Evolutionary conservation across 1,139 yeast genomes (phyloP), one percentile per base, ranked within the genome.

Genomic region (Candida anutae): DNA sequence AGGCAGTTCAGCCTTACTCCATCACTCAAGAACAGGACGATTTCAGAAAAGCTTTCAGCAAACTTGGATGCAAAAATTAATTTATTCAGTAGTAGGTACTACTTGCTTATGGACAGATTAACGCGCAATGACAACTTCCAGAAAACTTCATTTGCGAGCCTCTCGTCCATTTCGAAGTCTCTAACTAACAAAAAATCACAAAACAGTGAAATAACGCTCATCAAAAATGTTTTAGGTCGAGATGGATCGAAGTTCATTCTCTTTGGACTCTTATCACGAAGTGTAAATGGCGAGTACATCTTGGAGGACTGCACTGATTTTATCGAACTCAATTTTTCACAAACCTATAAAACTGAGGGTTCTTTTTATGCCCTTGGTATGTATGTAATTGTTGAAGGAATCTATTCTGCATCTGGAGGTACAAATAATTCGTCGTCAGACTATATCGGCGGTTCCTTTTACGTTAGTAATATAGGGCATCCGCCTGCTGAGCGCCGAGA

Each of bases 401-500:
- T 84, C 15, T 84, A 83, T 44, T 71, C 84, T 0, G 77, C 74
- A 5, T 69, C 75, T 13, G 81, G 79, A 15, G 73, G 69, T 22
- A 35, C 45, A 12, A 39, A 50, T 18, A 45, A 43, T 28, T 41
- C 48, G 13, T 42, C 51, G 6, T 41, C 46, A 22, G 51, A 48
- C 29, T 55, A 58, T 21, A 50, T 59, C 16, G 65, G 68, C 16
- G 72, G 72, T 3, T 56, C 63, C 27, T 87, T 90, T 45, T 75
- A 80, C 37, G 94, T 82, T 2, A 69, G 82, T 21, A 71, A 81
- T 10, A 64, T 88, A 29, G 83, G 83, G 2, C 95, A 85, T 35
- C 98, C 98, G 2, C 88, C 94, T 0, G 80, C 87, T 3, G 98
- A 90, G 48, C 63, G 72, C 39, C 62, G 97, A 34, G 77, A 69